A percentile compares a stretch with the other conserved stretches of the same genome.
phyloP scores from a whole-genome alignment of 2,329 filamentous ascomycete species.

The Fusarium fujikuroi region DNA sequence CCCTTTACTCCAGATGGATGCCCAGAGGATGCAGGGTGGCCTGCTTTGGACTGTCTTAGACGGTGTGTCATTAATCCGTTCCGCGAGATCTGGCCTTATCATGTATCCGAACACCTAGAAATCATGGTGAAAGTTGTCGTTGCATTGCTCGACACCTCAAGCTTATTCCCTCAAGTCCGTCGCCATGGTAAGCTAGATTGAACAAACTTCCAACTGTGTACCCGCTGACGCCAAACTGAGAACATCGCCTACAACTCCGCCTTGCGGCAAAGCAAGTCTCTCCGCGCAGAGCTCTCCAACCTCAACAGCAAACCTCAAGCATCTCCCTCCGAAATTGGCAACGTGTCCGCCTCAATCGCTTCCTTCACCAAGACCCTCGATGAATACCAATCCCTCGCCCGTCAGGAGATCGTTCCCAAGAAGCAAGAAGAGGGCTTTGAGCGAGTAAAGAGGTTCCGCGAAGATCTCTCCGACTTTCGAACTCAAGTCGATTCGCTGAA shows the following conservation, averaged over 20 bases:
- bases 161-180: slow-evolving; percentile 30
- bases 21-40: slow-evolving; percentile 15
- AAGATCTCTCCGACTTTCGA: slow-evolving; percentile 83
- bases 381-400: slow-evolving; percentile 87
- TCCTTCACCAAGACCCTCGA: slow-evolving; percentile 90
- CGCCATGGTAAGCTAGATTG: slow-evolving; percentile 32
- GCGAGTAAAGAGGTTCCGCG: slow-evolving; percentile 84
- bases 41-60: not conserved
- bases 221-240: slow-evolving; percentile 52
- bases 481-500: slow-evolving; percentile 82
- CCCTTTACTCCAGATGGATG: no score
- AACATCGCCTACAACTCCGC: slow-evolving; percentile 89
- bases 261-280: slow-evolving; percentile 82
- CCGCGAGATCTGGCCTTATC: slow-evolving; percentile 45
- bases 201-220: fast-evolving
- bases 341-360: slow-evolving; percentile 81
- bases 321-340: slow-evolving; percentile 67
- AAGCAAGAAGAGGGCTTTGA: slow-evolving; percentile 94
- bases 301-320: slow-evolving; percentile 73
- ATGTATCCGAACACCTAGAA: slow-evolving; percentile 27
- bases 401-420: slow-evolving; percentile 87
- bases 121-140: slow-evolving; percentile 38
- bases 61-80: slow-evolving; percentile 30
- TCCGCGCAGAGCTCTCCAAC: slow-evolving; percentile 79
- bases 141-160: slow-evolving; percentile 20